Base-by-base conservation (phyloP, 2,329 filamentous ascomycete species). In the Arthroderma sp. region DNA sequence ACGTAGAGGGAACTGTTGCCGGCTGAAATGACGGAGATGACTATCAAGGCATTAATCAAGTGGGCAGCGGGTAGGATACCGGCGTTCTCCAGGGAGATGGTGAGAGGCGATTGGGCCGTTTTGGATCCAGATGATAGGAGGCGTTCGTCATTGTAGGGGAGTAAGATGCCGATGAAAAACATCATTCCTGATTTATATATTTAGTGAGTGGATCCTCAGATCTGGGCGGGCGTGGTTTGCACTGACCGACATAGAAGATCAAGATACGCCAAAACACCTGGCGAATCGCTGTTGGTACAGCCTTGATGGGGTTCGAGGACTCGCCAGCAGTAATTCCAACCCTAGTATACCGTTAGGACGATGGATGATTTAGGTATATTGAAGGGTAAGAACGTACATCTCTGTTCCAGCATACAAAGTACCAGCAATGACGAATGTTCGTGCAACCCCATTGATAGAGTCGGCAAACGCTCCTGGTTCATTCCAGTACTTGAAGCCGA, bases 1-100 rank as follows among this genome's bases (percentile, higher is more conserved):
- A 88, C 84, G 59, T 87, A 88, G 49, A 88, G 81, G 6, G 80
- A 83, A 43, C 76, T 79, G 62, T 88, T 88, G 52, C 81, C 75
- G 11, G 82, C 81, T 0, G 74, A 80, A 33, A 85, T 67, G 45
- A 83, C 83, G 8, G 83, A 84, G 6, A 85, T 67, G 42, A 88
- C 72, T 54, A 85, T 84, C 55, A 85, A 81, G 34, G 78, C 81
- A 52, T 88, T 88, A 65, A 88, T 82, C 1, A 88, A 72, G 56
- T 88, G 78, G 1, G 83, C 80, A 44, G 81, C 83, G 28, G 75
- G 77, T 44, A 81, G 62, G 75, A 81, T 87, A 1, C 83, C 83
- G 1, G 83, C 83, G 47, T 77, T 84, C 49, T 81, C 75, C 38
- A 88, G 75, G 1, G 81, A 81, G 48, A 85, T 75, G 0, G 81